phyloP scores from a whole-genome alignment of 176 grass and related monocot genomes.

The Pontederia paniculata region DNA sequence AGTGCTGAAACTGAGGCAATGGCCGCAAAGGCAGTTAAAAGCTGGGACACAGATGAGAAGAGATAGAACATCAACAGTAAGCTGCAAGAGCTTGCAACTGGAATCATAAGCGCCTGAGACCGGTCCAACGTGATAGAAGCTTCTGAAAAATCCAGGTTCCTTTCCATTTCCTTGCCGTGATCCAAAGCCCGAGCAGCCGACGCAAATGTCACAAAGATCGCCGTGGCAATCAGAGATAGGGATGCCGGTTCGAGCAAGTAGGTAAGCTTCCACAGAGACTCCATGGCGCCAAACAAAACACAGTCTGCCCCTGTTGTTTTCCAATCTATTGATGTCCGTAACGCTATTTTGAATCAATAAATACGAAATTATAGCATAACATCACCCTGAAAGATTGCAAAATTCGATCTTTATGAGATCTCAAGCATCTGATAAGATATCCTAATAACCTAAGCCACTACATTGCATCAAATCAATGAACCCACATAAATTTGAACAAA shows the following conservation, averaged over 20 bases:
- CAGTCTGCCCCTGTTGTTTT: neutral
- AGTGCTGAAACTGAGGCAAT: constrained; percentile 64
- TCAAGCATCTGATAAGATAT: too few species aligned
- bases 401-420: too few species aligned
- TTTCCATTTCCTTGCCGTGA: constrained; percentile 87
- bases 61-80: constrained; percentile 91
- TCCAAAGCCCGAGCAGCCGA: constrained; percentile 71
- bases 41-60: constrained; percentile 83
- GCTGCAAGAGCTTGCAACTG: constrained; percentile 76
- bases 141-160: constrained; percentile 90
- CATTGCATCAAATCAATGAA: too few species aligned
- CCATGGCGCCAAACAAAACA: constrained; percentile 26
- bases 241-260: constrained; percentile 91
- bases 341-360: too few species aligned
- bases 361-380: too few species aligned
- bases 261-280: constrained; percentile 61
- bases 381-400: too few species aligned
- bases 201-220: constrained; percentile 66
- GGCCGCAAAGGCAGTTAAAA: constrained; percentile 69
- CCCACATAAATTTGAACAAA: too few species aligned
- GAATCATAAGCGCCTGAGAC: constrained; percentile 81
- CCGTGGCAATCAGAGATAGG: constrained; percentile 53
- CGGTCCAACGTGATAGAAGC: constrained; percentile 75
- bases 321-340: neutral
- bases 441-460: too few species aligned